Conservation (phyloP, 1,139 yeast genomes). For the Candida sp. region DNA sequence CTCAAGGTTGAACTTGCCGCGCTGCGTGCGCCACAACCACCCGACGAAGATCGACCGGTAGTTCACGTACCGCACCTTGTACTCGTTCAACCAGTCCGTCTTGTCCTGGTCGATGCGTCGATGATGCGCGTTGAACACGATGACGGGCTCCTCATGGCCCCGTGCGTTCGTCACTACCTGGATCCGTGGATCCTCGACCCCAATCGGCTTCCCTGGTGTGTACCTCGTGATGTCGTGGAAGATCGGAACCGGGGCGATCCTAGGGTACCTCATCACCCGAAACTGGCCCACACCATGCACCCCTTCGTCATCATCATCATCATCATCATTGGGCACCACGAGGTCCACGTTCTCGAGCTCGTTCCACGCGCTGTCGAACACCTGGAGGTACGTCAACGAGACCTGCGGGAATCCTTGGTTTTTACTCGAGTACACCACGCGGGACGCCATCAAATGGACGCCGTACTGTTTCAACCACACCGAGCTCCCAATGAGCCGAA, state of each 20-base stretch:
- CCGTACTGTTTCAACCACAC: conserved; percentile 47
- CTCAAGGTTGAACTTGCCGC: conserved; percentile 32
- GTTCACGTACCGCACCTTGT: too few relatives aligned
- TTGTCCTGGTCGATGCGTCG: conserved; percentile 18
- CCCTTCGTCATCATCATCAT: too few relatives aligned
- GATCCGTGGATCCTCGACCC: conserved; percentile 55
- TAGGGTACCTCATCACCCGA: conserved; percentile 24
- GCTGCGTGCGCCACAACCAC: conserved; percentile 44
- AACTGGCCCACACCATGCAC: too few relatives aligned
- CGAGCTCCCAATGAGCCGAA: conserved; percentile 40
- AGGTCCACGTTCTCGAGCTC: conserved; percentile 35
- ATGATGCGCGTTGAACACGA: conserved; percentile 34
- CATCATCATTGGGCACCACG: conserved; percentile 31
- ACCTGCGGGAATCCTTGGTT: conserved; percentile 34
- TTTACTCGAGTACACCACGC: conserved; percentile 35
- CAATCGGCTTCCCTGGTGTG: conserved; percentile 28
- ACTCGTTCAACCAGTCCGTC: conserved; percentile 23
- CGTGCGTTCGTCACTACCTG: conserved; percentile 30
- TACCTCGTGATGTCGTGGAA: conserved; percentile 28
- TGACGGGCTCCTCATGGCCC: conserved; percentile 35
- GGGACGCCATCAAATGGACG: conserved; percentile 39
- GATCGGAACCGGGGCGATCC: conserved; percentile 31
- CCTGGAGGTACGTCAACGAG: conserved; percentile 39
- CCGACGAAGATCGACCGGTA: conserved; percentile 37
- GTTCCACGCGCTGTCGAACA: conserved; percentile 42